These are phyloP conservation scores for Orobanche coerulescens DNA, from an alignment of 257 asterid genomes.

Conservation along the genomic window DNA sequence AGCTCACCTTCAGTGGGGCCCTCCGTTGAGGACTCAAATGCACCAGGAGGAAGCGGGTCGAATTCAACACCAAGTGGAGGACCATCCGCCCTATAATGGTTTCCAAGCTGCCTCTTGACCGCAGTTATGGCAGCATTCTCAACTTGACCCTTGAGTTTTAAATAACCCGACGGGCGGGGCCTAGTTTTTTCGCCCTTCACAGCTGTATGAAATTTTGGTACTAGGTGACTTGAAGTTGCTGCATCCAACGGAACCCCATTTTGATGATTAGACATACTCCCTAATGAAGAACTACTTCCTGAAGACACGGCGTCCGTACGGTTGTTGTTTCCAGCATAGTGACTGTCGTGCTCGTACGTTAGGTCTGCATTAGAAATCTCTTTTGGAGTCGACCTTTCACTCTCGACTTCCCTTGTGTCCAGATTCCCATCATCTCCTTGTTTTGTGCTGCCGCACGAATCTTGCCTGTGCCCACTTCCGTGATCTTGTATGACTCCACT, in stretches of 20 bases:
- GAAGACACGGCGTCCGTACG: constrained; percentile 41
- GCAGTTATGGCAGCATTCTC: constrained; percentile 65
- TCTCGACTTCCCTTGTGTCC: constrained; percentile 66
- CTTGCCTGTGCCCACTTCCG: constrained; percentile 70
- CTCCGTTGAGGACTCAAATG: constrained; percentile 48
- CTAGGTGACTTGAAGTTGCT: constrained; percentile 32
- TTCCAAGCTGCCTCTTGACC: constrained; percentile 70
- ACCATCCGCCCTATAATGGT: constrained; percentile 54
- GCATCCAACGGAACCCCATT: constrained; percentile 30
- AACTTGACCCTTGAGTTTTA: constrained; percentile 62
- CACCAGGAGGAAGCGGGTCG: constrained; percentile 72
- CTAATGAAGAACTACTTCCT: constrained; percentile 53
- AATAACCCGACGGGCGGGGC: constrained; percentile 73
- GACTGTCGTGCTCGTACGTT: constrained; percentile 39
- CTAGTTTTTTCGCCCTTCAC: constrained; percentile 34
- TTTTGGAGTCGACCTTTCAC: constrained; percentile 39
- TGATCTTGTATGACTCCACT: constrained; percentile 61
- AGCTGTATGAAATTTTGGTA: constrained; percentile 31
- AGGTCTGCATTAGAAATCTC: constrained; percentile 42
- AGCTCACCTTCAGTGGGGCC: constrained; percentile 41
- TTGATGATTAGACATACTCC: constrained; percentile 27
- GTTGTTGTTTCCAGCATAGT: constrained; percentile 29
- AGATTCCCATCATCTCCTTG: constrained; percentile 43
- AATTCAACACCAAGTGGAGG: constrained; percentile 78
- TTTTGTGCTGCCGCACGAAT: constrained; percentile 87